phyloP scores from a whole-genome alignment of 352 stramenopile genomes.

The Globisporangium nodosum region DNA sequence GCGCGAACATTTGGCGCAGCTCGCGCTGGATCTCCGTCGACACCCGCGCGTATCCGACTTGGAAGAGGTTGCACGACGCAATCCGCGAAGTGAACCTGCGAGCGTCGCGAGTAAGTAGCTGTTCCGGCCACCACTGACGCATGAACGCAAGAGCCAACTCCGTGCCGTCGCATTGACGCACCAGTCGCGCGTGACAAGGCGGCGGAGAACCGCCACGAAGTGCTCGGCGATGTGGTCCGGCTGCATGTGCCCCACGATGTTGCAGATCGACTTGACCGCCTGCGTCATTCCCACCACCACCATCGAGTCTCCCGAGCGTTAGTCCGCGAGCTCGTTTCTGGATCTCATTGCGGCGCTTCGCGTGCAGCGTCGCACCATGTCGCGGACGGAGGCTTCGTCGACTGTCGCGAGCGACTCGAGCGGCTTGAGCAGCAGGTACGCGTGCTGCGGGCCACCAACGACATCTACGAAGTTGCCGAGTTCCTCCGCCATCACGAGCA shows the following conservation, averaged over 20 bases:
- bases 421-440: slow-evolving; percentile 89
- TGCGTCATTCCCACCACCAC: slow-evolving; percentile 5
- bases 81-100: slow-evolving; percentile 79
- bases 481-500: slow-evolving; percentile 93
- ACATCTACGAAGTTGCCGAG: slow-evolving; percentile 87
- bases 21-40: slow-evolving; percentile 63
- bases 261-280: slow-evolving; percentile 87
- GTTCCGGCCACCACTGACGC: not conserved
- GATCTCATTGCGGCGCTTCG: no score
- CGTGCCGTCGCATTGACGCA: slow-evolving; percentile 50
- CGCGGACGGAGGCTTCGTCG: slow-evolving; percentile 94
- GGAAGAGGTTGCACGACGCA: slow-evolving; percentile 79
- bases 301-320: not conserved
- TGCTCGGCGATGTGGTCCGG: slow-evolving; percentile 82
- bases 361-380: slow-evolving; percentile 44
- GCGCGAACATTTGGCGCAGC: slow-evolving; percentile 89
- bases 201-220: slow-evolving; percentile 91
- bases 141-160: not conserved
- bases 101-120: not conserved
- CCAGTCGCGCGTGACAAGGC: slow-evolving; percentile 95
- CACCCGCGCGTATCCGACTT: slow-evolving; percentile 59
- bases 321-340: not conserved
- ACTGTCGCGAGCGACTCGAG: slow-evolving; percentile 92
- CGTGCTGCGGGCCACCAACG: slow-evolving; percentile 86
- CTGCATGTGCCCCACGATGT: slow-evolving; percentile 84